Evolutionary conservation across 1,284 basidiomycete species (phyloP), one percentile per base, ranked within the genome.

Genomic region (Lentinus polychrous): DNA sequence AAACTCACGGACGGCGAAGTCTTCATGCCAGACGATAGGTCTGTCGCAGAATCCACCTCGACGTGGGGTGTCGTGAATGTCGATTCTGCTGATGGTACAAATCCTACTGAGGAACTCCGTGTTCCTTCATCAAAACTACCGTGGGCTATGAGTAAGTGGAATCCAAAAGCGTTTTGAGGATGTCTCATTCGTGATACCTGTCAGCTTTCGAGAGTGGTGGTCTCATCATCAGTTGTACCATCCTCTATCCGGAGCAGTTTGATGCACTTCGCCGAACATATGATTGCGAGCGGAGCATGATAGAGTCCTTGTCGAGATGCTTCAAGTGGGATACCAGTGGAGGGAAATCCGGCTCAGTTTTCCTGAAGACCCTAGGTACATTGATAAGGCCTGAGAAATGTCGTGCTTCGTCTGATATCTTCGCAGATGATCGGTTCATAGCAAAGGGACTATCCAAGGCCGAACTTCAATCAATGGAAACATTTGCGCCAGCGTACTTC

Each of bases 401-500:
- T 2, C 24, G n/a, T 15, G 2, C 14, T 10, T 27, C 5, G 27
- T 27, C 27, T 27, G 15, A 46, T 47, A 48, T 47, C 42, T 51
- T 14, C 12, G 35, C 58, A 91, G 96, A 99, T 64, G 94, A 98
- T 63, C 91, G 96, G 3, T 95, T 99, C 72, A 94, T 99, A 56
- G 92, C 96, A 42, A 99, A 99, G 63, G 95, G 97, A 61, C 80
- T 99, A 27, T 96, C 94, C 0, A 79, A 83, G 49, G 77, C 90
- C 35, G 96, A 99, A 65, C 75, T 98, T 59, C 92, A 97, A 61
- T 90, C 91, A 0, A 91, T 99, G 79, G 91, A 94, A 59, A 93
- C 90, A 6, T 99, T 99, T 67, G 96, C 94, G 7, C 95, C 95
- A 0, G 88, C 91, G 2, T 99, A 99, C 67, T 99, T 99, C 62